Conservation (phyloP, 192 early-diverging fungal species). For the Allomyces macrogynus region DNA sequence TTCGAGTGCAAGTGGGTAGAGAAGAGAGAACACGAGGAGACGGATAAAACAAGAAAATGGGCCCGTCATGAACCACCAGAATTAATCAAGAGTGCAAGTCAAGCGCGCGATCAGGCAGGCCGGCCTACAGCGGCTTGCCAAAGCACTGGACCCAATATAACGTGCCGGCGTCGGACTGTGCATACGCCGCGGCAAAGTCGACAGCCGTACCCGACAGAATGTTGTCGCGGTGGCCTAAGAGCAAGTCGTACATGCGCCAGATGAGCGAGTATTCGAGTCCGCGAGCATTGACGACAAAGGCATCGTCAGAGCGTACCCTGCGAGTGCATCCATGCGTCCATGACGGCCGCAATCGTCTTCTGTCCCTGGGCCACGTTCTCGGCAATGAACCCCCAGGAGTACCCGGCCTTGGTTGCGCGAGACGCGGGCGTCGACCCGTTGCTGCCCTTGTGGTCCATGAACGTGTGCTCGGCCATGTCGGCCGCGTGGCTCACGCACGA, state of each 20-base stretch:
- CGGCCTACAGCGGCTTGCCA: not conserved
- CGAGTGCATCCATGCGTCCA: conserved; percentile 12
- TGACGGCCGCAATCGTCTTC: conserved; percentile 1
- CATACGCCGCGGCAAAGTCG: not conserved
- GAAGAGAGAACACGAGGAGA: too few species aligned
- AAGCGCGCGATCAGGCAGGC: too few species aligned
- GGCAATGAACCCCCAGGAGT: conserved; percentile 7
- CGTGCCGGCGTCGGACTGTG: not conserved
- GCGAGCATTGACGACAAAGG: too few species aligned
- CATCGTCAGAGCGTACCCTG: not conserved
- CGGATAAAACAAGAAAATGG: too few species aligned
- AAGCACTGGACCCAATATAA: not conserved
- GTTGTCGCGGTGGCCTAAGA: not conserved
- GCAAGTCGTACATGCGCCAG: too few species aligned
- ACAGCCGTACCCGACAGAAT: not conserved
- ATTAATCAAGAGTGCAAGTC: too few species aligned
- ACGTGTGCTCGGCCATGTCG: not conserved
- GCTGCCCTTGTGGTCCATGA: not conserved
- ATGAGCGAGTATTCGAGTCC: too few species aligned
- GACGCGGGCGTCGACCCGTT: not conserved
- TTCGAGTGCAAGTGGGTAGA: too few species aligned
- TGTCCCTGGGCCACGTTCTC: conserved; percentile 14
- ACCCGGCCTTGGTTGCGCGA: conserved; percentile 1
- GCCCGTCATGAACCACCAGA: too few species aligned
- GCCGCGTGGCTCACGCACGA: not conserved